These are phyloP conservation scores for Microstegium vimineum DNA, from an alignment of 176 grass and related monocot genomes.

Conservation along the genomic window DNA sequence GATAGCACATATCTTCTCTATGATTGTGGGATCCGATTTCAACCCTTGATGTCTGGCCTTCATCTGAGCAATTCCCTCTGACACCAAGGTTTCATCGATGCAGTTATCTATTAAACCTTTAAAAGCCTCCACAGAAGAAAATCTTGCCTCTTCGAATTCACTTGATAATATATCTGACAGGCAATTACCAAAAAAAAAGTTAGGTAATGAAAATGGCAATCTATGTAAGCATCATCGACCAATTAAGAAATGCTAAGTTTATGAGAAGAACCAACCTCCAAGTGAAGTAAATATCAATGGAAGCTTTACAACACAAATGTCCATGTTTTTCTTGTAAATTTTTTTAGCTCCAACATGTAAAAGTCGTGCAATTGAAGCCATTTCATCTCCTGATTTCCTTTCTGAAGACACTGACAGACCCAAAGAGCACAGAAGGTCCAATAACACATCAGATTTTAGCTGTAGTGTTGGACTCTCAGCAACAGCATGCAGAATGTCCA, in stretches of 20 bases:
- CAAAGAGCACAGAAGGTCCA: constrained; percentile 72
- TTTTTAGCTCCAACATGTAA: constrained; percentile 62
- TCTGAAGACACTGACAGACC: constrained; percentile 54
- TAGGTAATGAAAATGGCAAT: background rate
- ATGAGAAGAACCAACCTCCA: constrained; percentile 58
- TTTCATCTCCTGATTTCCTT: constrained; percentile 74
- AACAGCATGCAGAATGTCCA: constrained; percentile 74
- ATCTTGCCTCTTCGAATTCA: constrained; percentile 86
- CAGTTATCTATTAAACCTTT: constrained; percentile 68
- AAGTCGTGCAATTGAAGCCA: constrained; percentile 71
- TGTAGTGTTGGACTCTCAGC: constrained; percentile 55
- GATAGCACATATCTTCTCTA: constrained; percentile 90
- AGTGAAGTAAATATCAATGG: constrained; percentile 72
- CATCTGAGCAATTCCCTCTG: constrained; percentile 69
- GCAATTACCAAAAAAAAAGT: constrained; percentile 11
- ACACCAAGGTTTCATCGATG: constrained; percentile 62
- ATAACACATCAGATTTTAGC: constrained; percentile 55
- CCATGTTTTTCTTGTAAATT: constrained; percentile 64
- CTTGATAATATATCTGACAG: constrained; percentile 76
- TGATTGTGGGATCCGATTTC: constrained; percentile 58
- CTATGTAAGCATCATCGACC: background rate
- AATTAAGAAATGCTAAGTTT: constrained; percentile 15
- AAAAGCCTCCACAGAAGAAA: constrained; percentile 70
- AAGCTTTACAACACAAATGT: constrained; percentile 64
- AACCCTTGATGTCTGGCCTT: constrained; percentile 54